A percentile compares a stretch with the other conserved stretches of the same genome.
phyloP scores from a whole-genome alignment of 768 basidiomycete species.

The Lentinula sp. region DNA sequence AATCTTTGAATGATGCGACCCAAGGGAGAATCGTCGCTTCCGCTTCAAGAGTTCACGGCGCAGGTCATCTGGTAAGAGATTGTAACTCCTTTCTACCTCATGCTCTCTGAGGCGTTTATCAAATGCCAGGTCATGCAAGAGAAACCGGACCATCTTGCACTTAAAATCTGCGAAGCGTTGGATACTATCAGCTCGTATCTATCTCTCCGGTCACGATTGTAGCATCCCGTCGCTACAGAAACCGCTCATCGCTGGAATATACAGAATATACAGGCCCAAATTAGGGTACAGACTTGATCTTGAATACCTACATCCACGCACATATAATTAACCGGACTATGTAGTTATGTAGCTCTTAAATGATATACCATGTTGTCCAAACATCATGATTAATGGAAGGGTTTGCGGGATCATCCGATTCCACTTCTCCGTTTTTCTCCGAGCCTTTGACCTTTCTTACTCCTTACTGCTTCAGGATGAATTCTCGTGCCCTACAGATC shows the following conservation, averaged over 20 bases:
- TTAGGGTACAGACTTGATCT: background rate
- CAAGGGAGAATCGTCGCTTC: constrained; percentile 36
- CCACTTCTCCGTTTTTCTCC: background rate
- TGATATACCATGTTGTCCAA: too few relatives aligned
- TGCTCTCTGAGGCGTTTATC: background rate
- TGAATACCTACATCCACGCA: too few relatives aligned
- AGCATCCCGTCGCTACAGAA: background rate
- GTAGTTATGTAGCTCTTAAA: too few relatives aligned
- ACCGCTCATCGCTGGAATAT: too few relatives aligned
- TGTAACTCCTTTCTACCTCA: background rate
- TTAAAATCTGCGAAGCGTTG: constrained; percentile 27
- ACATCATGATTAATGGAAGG: too few relatives aligned
- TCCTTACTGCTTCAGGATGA: background rate
- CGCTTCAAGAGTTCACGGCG: constrained; percentile 32
- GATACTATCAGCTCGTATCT: constrained; percentile 15
- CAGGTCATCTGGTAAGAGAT: constrained; percentile 39
- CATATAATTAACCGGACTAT: too few relatives aligned
- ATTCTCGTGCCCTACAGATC: background rate
- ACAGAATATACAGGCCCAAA: too few relatives aligned
- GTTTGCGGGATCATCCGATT: background rate
- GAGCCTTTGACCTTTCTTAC: background rate
- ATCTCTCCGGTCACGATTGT: background rate
- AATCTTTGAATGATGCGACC: constrained; percentile 32
- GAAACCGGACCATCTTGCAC: constrained; percentile 31
- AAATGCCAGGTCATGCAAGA: constrained; percentile 36